These are phyloP conservation scores for Phytophthora uliginosa DNA, from an alignment of 352 stramenopile species.

Conservation along the genomic window DNA sequence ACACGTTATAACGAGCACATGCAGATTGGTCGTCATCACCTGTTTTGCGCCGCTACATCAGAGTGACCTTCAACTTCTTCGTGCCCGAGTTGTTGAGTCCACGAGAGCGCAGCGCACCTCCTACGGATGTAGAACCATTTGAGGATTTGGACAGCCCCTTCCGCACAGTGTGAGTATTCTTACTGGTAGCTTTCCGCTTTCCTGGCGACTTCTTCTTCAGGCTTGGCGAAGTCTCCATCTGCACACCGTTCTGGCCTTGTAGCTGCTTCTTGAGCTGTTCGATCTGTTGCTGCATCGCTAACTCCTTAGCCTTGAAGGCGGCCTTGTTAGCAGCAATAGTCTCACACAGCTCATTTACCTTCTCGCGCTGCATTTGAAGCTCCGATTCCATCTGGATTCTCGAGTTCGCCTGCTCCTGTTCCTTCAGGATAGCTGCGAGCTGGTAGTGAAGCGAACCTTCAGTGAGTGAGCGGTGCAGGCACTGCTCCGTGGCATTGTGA, in stretches of 20 bases:
- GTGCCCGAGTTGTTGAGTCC: constrained; percentile 51
- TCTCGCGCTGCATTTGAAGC: constrained; percentile 60
- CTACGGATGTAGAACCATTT: constrained; percentile 53
- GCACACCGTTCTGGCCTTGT: constrained; percentile 40
- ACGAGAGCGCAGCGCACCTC: constrained; percentile 62
- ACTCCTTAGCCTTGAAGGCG: constrained; percentile 72
- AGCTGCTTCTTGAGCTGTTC: constrained; percentile 61
- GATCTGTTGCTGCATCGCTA: constrained; percentile 77
- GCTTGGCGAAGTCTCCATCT: constrained; percentile 43
- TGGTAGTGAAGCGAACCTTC: constrained; percentile 71
- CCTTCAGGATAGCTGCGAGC: constrained; percentile 60
- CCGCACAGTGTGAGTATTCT: constrained; percentile 50
- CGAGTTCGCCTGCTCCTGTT: constrained; percentile 46
- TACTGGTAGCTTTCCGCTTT: constrained; percentile 64
- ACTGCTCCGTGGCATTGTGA: constrained; percentile 83
- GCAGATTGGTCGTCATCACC: constrained; percentile 18
- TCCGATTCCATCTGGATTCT: constrained; percentile 49
- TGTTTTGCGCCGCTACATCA: constrained; percentile 42
- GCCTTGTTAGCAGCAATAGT: constrained; percentile 67
- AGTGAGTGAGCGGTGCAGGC: constrained; percentile 65
- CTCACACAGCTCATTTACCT: constrained; percentile 67
- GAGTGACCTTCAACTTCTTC: constrained; percentile 68
- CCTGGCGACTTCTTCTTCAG: constrained; percentile 54
- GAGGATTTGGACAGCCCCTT: constrained; percentile 56
- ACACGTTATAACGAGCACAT: constrained; percentile 13